Evolutionary conservation across 176 grass and related monocot genomes (phyloP), one percentile per base, ranked within the genome.

Genomic region (Dactylis glomerata): DNA sequence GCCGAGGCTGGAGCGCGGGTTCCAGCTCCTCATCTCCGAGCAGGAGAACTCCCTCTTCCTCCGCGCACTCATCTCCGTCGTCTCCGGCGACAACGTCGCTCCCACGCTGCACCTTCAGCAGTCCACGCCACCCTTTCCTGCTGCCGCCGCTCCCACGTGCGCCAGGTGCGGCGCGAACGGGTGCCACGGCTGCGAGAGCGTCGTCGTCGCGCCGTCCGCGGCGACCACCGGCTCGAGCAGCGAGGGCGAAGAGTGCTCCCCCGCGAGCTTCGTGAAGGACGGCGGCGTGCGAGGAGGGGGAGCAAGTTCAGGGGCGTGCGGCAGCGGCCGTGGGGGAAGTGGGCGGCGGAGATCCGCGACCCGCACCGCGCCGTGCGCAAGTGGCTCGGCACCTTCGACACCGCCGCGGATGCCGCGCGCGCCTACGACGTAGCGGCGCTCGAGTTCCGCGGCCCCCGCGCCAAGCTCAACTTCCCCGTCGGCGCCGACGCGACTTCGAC

Each of bases 371-470:
- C 88, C 30, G 90, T 83, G 15, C 86, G 94, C 71, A 94, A 94
- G 84, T 97, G 94, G 94, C 94, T 97, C 15, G 92, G 92, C 85
- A 97, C 92, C 55, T 97, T 94, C 76, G 80, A 92, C 63, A 97
- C 87, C 33, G 89, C 94, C 49, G 94, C 88, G 76, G 76, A 84
- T 32, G 89, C 92, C 22, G 89, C 94, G 33, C 92, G 70, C 69
- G 94, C 94, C 5, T 97, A 97, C 56, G 94, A 94, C 59, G 75
- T 76, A 36, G 94, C 94, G 12, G 89, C 89, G 0, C 82, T 97
- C 82, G 89, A 76, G 79, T 92, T 97, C 73, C 85, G 85, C 0
- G 94, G 94, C 38, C 84, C 34, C 0, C 79, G 88, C 12, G 88
- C 92, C 31, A 92, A 86, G 82, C 88, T 94, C 79, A 93, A 97